Evolutionary conservation across 176 grass and related monocot species (phyloP).

Genomic region (Phragmites australis): DNA sequence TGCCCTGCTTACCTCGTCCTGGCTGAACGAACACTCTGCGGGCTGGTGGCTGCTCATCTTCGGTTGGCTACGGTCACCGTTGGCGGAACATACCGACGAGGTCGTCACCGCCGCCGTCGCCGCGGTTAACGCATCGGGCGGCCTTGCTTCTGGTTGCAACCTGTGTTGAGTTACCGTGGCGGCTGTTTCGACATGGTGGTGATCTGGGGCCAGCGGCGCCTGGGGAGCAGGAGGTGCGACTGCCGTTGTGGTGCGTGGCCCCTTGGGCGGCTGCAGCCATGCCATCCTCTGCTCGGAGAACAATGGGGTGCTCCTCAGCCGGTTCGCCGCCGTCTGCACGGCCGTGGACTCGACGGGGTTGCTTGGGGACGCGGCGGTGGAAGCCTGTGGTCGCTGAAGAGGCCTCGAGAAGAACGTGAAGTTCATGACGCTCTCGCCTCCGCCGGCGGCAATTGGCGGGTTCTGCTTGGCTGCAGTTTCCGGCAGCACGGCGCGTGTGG

Average conservation of each 20-base stretch:
- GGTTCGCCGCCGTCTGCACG: conserved; percentile 38
- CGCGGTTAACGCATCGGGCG: background rate
- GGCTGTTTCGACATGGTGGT: background rate
- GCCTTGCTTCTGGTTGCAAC: background rate
- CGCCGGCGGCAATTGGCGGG: background rate
- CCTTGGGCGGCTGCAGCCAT: conserved; percentile 50
- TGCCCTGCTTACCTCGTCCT: conserved; percentile 37
- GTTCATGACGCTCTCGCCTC: conserved; percentile 41
- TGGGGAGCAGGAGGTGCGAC: background rate
- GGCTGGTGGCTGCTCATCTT: conserved; percentile 1
- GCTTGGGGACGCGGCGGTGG: background rate
- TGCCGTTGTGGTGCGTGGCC: background rate
- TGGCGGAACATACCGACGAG: conserved; percentile 53
- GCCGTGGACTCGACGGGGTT: conserved; percentile 38
- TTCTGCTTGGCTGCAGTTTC: background rate
- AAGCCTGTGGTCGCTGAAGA: conserved; percentile 21
- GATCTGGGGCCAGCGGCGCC: background rate
- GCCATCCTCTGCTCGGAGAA: conserved; percentile 63
- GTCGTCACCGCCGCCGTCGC: background rate
- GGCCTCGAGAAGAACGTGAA: conserved; percentile 55
- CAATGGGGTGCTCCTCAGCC: conserved; percentile 41
- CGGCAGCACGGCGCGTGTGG: background rate
- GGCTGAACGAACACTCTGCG: conserved; percentile 34
- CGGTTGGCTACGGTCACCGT: conserved; percentile 31
- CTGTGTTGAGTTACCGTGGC: background rate